Conservation (phyloP, 2,329 filamentous ascomycete genomes). For the Penicillium sp. region DNA sequence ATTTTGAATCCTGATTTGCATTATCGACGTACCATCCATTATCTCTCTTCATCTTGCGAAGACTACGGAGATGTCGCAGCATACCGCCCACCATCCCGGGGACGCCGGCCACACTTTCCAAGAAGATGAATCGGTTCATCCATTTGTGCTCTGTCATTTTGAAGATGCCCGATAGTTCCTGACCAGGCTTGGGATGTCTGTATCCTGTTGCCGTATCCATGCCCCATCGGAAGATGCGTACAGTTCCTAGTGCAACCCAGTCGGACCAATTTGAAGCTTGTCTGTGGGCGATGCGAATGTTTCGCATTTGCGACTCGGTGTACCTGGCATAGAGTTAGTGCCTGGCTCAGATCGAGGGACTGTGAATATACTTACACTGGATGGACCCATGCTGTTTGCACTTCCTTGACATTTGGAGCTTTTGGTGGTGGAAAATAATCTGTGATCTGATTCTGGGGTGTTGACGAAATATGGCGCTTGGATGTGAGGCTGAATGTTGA, state of each 20-base stretch:
- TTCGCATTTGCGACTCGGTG: constrained; percentile 74
- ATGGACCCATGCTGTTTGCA: constrained; percentile 67
- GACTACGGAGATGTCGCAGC: constrained; percentile 81
- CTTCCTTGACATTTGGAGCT: constrained; percentile 61
- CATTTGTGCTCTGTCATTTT: constrained; percentile 82
- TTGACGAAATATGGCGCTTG: constrained; percentile 41
- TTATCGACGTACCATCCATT: constrained; percentile 70
- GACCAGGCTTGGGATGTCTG: constrained; percentile 63
- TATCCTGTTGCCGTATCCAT: constrained; percentile 83
- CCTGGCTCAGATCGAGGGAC: not conserved
- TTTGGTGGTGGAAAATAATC: constrained; percentile 61
- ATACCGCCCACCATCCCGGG: constrained; percentile 97
- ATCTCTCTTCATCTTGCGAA: constrained; percentile 83
- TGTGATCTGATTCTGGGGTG: constrained; percentile 37
- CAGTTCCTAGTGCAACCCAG: constrained; percentile 72
- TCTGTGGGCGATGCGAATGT: constrained; percentile 74
- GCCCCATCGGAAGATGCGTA: constrained; percentile 72
- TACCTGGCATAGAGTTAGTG: constrained; percentile 50
- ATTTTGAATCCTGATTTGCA: not conserved
- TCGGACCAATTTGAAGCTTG: constrained; percentile 72
- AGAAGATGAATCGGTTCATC: constrained; percentile 84
- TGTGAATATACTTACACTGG: constrained; percentile 48
- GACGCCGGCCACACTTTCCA: constrained; percentile 91
- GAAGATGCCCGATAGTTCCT: constrained; percentile 54
- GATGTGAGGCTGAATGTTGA: not conserved